Evolutionary conservation across 139 green algal species (phyloP).

Genomic region (Zygnema cylindricum): DNA sequence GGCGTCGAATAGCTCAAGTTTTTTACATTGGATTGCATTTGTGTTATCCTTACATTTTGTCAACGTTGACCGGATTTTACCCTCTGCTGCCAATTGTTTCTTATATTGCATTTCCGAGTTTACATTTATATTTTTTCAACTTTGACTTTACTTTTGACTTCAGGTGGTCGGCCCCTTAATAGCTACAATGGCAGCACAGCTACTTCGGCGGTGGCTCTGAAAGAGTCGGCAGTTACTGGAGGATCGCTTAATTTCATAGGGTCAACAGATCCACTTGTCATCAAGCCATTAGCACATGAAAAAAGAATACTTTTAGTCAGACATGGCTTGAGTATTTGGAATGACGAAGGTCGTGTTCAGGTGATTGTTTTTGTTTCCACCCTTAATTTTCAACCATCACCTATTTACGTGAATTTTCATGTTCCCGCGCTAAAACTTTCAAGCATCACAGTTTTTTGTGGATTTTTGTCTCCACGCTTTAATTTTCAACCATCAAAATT

Average conservation of each 20-base stretch:
- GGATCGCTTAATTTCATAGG: constrained; percentile 34
- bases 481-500: not conserved
- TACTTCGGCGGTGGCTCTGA: not conserved
- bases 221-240: constrained; percentile 7
- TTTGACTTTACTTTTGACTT: too few relatives aligned
- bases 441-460: not conserved
- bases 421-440: not conserved
- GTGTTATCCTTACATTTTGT: too few relatives aligned
- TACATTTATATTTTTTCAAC: too few relatives aligned
- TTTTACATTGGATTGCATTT: too few relatives aligned
- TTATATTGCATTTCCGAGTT: too few relatives aligned
- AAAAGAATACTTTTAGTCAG: constrained; percentile 75
- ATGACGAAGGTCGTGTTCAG: constrained; percentile 72
- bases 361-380: too few relatives aligned
- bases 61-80: too few relatives aligned
- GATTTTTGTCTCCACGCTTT: constrained; percentile 7
- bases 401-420: not conserved
- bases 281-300: constrained; percentile 20
- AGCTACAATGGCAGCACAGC: not conserved
- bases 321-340: constrained; percentile 76
- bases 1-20: too few relatives aligned
- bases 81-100: too few relatives aligned
- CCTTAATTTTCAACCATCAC: not conserved
- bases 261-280: constrained; percentile 36
- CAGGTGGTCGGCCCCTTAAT: not conserved